Percentiles rank a stretch among this genome's conserved stretches.
phyloP scores from a whole-genome alignment of 345 rosid genomes.

The Populus deltoides region DNA sequence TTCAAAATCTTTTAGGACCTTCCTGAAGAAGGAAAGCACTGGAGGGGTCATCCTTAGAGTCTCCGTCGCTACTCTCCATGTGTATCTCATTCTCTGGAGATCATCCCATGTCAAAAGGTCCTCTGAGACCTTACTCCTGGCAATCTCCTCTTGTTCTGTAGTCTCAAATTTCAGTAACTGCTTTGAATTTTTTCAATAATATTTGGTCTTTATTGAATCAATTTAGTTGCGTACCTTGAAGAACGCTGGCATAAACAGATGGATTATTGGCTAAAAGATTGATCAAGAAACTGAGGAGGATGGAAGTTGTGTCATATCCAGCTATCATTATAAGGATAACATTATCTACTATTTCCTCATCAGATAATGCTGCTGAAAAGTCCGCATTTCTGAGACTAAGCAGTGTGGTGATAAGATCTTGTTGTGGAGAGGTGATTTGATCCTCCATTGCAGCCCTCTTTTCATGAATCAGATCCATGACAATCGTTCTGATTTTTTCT shows the following conservation, averaged over 20 bases:
- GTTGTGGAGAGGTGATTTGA: neutral
- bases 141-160: constrained; percentile 23
- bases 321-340: constrained; percentile 1
- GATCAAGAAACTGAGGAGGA: constrained; percentile 21
- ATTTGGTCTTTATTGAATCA: neutral
- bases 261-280: constrained; percentile 16
- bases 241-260: constrained; percentile 2
- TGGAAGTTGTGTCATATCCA: constrained; percentile 28
- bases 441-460: constrained; percentile 14
- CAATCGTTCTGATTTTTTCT: neutral
- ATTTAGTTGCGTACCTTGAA: constrained; percentile 15
- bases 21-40: constrained; percentile 16
- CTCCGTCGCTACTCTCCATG: constrained; percentile 40
- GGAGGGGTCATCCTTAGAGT: constrained; percentile 38
- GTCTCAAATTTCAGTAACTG: neutral
- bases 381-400: neutral
- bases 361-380: neutral
- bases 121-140: constrained; percentile 7
- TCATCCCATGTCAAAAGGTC: constrained; percentile 39
- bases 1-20: constrained; percentile 19
- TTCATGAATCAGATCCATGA: constrained; percentile 7
- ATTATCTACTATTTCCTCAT: constrained; percentile 27
- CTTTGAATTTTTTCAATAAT: neutral
- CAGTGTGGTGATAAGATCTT: constrained; percentile 27
- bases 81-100: constrained; percentile 34